Evolutionary conservation across 225 moss, liverwort and hornwort species (phyloP).

Genomic region (Antitrichia curtipendula): DNA sequence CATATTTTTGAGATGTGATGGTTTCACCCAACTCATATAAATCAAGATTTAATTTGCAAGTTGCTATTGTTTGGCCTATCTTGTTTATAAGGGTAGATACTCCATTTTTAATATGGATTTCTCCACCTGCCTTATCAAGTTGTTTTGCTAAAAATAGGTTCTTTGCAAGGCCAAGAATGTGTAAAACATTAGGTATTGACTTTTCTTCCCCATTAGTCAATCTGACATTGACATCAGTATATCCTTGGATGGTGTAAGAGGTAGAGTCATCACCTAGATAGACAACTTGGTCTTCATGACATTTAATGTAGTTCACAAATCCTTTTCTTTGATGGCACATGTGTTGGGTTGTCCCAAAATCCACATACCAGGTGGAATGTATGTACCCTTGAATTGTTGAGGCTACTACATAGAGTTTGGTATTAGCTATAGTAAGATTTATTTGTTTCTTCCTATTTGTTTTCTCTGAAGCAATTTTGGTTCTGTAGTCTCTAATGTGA

Average conservation of each 20-base stretch:
- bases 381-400: too few species aligned
- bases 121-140: neutral
- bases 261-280: neutral
- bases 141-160: neutral
- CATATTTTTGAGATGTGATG: rapidly evolving
- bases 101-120: neutral
- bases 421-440: too few species aligned
- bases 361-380: neutral
- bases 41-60: rapidly evolving
- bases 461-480: too few species aligned
- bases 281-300: rapidly evolving
- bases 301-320: neutral
- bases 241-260: rapidly evolving
- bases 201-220: rapidly evolving
- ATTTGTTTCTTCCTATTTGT: too few species aligned
- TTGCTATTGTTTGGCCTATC: rapidly evolving
- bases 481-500: too few species aligned
- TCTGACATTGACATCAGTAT: neutral
- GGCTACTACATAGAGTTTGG: too few species aligned
- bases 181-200: rapidly evolving
- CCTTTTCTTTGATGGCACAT: rapidly evolving
- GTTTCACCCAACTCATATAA: neutral
- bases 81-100: rapidly evolving
- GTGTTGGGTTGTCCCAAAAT: rapidly evolving
- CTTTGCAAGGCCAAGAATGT: rapidly evolving